phyloP scores from a whole-genome alignment of 2,329 filamentous ascomycete genomes.

The Pseudogymnoascus sp. region DNA sequence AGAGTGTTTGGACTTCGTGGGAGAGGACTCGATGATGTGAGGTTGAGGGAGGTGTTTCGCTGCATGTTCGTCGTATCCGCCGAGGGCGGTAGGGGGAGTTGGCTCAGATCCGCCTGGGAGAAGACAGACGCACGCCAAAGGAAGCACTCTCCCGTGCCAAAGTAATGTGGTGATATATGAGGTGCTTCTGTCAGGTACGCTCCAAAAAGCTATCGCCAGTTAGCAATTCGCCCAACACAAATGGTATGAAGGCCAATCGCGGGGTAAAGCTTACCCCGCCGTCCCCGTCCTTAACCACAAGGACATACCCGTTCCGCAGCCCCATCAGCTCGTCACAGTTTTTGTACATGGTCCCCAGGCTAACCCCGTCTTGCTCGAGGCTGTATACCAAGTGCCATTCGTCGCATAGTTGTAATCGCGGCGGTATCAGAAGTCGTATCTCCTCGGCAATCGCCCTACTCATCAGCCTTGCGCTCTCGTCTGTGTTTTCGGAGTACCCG shows the following conservation, averaged over 20 bases:
- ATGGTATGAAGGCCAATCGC: background rate
- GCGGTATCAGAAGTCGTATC: constrained; percentile 80
- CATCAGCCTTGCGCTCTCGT: constrained; percentile 57
- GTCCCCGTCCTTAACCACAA: constrained; percentile 73
- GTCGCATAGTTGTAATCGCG: constrained; percentile 78
- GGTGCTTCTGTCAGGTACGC: constrained; percentile 89
- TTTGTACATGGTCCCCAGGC: constrained; percentile 77
- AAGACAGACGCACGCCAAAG: constrained; percentile 72
- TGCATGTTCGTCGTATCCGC: constrained; percentile 55
- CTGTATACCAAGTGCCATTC: constrained; percentile 84
- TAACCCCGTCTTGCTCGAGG: constrained; percentile 85
- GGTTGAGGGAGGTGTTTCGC: constrained; percentile 43
- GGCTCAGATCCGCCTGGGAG: constrained; percentile 43
- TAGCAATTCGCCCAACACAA: constrained; percentile 1
- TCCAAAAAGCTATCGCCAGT: constrained; percentile 61
- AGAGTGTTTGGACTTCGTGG: constrained; percentile 29
- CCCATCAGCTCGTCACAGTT: constrained; percentile 62
- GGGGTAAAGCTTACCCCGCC: constrained; percentile 54
- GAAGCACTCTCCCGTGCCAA: constrained; percentile 94
- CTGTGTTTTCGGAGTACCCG: constrained; percentile 57
- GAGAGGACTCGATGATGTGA: constrained; percentile 20
- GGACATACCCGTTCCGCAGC: constrained; percentile 75
- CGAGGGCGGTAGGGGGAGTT: constrained; percentile 63
- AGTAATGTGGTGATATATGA: constrained; percentile 76
- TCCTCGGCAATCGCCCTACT: constrained; percentile 76